Conservation (phyloP, 192 early-diverging fungal genomes). For the Linnemannia exigua region DNA sequence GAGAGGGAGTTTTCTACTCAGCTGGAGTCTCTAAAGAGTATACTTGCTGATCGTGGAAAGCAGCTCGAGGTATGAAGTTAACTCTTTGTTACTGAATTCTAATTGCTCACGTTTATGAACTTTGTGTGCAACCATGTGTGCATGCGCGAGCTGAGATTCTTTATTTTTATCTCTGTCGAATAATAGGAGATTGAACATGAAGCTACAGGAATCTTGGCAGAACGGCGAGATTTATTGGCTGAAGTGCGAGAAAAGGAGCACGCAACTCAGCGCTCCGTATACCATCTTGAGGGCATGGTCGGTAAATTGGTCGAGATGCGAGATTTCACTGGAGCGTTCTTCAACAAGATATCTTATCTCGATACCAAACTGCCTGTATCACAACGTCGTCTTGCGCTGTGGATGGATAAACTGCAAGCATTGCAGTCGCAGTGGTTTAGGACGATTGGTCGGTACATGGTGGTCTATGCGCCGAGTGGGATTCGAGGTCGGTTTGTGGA, state of each 20-base stretch:
- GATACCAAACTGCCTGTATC: conserved; percentile 53
- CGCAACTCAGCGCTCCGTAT: conserved; percentile 46
- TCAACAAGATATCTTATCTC: conserved; percentile 54
- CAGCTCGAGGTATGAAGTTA: conserved; percentile 35
- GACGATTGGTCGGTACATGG: conserved; percentile 46
- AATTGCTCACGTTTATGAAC: background rate
- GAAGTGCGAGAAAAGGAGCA: conserved; percentile 46
- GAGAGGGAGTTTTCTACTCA: conserved; percentile 44
- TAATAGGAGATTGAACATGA: conserved; percentile 37
- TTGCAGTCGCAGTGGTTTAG: conserved; percentile 51
- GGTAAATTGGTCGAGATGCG: conserved; percentile 51
- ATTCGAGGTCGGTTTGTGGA: conserved; percentile 34
- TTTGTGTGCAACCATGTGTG: background rate
- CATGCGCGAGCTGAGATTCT: background rate
- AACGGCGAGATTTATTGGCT: conserved; percentile 26
- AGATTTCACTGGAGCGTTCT: conserved; percentile 53
- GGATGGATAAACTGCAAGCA: conserved; percentile 53
- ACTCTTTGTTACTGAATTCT: too few relatives aligned
- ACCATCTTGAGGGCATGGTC: conserved; percentile 50
- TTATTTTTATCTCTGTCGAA: background rate
- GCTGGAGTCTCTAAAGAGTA: conserved; percentile 17
- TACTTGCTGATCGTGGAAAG: conserved; percentile 19
- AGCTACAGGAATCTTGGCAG: conserved; percentile 22
- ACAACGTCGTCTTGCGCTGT: conserved; percentile 32
- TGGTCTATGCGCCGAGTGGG: conserved; percentile 32